Percentiles rank a stretch among this genome's conserved stretches.
Conservation (phyloP, 2,329 filamentous ascomycete genomes). For the Aureobasidium sp. region DNA sequence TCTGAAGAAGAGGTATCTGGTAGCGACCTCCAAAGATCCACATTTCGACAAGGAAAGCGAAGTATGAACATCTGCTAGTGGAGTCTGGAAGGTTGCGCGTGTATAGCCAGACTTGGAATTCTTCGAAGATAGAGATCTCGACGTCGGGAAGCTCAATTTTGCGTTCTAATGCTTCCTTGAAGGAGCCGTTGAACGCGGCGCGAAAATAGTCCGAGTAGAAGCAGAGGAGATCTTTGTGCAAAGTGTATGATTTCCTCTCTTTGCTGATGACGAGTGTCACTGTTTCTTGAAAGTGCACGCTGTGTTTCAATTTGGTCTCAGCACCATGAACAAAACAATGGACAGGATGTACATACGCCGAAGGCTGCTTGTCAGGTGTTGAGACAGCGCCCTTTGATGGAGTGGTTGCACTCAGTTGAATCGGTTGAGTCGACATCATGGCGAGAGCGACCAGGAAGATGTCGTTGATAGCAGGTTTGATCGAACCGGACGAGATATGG, state of each 20-base stretch:
- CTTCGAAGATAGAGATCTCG: slow-evolving; percentile 11
- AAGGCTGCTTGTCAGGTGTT: background rate
- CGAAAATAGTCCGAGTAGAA: background rate
- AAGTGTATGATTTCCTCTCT: background rate
- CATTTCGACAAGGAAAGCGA: background rate
- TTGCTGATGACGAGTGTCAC: background rate
- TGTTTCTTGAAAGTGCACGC: background rate
- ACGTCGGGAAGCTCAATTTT: slow-evolving; percentile 1
- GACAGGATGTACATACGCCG: background rate
- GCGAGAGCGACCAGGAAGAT: background rate
- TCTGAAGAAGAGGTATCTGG: background rate
- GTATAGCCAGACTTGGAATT: slow-evolving; percentile 20
- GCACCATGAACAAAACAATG: background rate
- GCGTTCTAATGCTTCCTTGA: background rate
- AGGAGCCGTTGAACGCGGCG: background rate
- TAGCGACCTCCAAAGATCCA: background rate
- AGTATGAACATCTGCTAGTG: too few species aligned
- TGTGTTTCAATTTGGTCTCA: background rate
- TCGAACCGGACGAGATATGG: too few species aligned
- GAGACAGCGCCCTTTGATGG: background rate
- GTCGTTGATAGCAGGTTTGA: too few species aligned
- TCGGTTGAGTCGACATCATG: background rate
- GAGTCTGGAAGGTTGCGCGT: background rate
- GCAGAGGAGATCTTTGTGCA: background rate
- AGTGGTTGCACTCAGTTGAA: background rate